Conservation (phyloP, 495 filamentous ascomycete genomes). For the Aspergillus cavernicola region DNA sequence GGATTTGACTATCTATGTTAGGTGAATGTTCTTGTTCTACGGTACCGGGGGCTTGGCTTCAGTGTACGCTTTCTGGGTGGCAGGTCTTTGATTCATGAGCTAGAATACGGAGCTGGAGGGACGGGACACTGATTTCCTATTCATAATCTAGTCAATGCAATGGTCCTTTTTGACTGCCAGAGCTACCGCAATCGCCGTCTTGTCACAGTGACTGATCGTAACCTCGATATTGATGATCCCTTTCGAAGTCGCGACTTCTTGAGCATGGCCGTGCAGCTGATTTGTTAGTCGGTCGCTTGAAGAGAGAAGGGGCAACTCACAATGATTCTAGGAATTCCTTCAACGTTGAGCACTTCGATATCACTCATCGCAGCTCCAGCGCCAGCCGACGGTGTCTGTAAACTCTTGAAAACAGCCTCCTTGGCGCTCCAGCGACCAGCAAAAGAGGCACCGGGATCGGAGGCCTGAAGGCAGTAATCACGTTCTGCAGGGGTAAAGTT, state of each 20-base stretch:
- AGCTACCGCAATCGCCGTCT: conserved; percentile 19
- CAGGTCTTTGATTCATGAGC: background rate
- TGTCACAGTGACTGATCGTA: conserved; percentile 19
- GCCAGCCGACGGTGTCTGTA: conserved; percentile 56
- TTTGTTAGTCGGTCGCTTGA: background rate
- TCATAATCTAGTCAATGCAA: background rate
- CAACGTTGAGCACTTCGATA: conserved; percentile 79
- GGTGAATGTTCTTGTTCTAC: conserved; percentile 1
- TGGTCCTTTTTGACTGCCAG: conserved; percentile 6
- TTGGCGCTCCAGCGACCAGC: conserved; percentile 95
- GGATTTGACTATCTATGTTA: conserved; percentile 22
- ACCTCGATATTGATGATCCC: conserved; percentile 16
- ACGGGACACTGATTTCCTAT: background rate
- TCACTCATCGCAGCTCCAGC: conserved; percentile 85
- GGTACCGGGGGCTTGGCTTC: background rate
- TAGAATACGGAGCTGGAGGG: conserved; percentile 1
- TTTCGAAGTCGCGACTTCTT: conserved; percentile 12
- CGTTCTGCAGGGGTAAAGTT: conserved; percentile 87
- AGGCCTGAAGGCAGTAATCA: conserved; percentile 76
- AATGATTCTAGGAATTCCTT: conserved; percentile 14
- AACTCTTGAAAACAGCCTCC: conserved; percentile 97
- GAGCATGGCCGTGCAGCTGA: conserved; percentile 19
- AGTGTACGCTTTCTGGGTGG: background rate
- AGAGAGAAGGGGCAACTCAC: conserved; percentile 6
- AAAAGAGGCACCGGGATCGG: conserved; percentile 76